Evolutionary conservation across 192 early-diverging fungal species (phyloP).

Genomic region (Coemansia interrupta): DNA sequence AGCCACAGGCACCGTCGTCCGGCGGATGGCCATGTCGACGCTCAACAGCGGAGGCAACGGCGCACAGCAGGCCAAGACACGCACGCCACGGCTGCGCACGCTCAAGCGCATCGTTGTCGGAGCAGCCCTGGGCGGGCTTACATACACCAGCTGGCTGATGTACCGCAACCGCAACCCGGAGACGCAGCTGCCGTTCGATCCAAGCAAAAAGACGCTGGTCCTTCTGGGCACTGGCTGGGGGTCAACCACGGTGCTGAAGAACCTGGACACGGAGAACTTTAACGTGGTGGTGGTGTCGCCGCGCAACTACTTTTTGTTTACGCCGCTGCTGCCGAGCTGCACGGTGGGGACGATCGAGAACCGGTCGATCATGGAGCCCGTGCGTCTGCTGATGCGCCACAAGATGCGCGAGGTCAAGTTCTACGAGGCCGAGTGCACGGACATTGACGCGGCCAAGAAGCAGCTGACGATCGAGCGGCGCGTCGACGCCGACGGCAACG

Average conservation of each 20-base stretch:
- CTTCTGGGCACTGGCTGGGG: constrained; percentile 49
- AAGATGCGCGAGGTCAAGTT: constrained; percentile 82
- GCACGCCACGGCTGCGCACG: constrained; percentile 35
- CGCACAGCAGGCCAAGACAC: constrained; percentile 3
- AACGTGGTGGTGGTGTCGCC: constrained; percentile 76
- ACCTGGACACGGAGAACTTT: constrained; percentile 72
- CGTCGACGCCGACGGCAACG: constrained; percentile 55
- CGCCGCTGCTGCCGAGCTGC: constrained; percentile 66
- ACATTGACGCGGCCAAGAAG: constrained; percentile 81
- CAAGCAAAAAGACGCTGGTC: constrained; percentile 42
- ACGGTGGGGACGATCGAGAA: constrained; percentile 89
- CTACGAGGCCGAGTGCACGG: constrained; percentile 84
- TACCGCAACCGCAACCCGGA: constrained; percentile 49
- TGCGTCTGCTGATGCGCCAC: constrained; percentile 82
- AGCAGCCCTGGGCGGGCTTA: constrained; percentile 13
- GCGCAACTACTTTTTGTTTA: constrained; percentile 86
- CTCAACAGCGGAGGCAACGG: constrained; percentile 9
- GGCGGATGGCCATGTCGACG: constrained; percentile 45
- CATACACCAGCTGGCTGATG: constrained; percentile 49
- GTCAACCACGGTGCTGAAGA: constrained; percentile 60
- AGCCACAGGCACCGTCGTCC: constrained; percentile 15
- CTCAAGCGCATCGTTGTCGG: constrained; percentile 37
- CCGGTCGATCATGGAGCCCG: constrained; percentile 81
- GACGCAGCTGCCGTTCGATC: constrained; percentile 42
- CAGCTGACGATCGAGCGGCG: constrained; percentile 72